Conservation (phyloP, 1,284 basidiomycete genomes). For the Fomes fomentarius region DNA sequence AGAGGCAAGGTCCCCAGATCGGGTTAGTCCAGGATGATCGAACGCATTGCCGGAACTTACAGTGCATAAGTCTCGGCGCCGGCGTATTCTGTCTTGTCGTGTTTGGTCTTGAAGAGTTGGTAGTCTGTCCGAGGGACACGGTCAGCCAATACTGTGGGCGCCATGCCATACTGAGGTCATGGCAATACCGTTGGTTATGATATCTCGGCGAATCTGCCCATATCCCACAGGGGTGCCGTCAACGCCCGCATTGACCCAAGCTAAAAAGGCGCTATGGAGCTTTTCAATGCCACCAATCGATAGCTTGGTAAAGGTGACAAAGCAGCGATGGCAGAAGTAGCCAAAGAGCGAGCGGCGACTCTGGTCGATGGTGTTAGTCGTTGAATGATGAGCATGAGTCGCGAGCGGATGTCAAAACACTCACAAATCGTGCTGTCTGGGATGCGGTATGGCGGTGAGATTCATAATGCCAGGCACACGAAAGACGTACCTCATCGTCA, state of each 20-base stretch:
- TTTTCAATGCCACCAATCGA: constrained; percentile 69
- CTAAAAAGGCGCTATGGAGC: constrained; percentile 63
- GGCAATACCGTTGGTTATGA: constrained; percentile 54
- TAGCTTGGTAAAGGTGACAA: constrained; percentile 71
- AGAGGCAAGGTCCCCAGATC: background rate
- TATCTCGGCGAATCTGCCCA: constrained; percentile 52
- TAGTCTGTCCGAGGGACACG: constrained; percentile 38
- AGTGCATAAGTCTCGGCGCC: constrained; percentile 59
- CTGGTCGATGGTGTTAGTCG: constrained; percentile 33
- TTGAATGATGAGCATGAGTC: no score
- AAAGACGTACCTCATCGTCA: constrained; percentile 31
- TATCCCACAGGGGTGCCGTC: constrained; percentile 35
- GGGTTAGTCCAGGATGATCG: background rate
- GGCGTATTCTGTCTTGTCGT: constrained; percentile 68
- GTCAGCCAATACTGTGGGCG: background rate
- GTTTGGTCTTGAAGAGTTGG: constrained; percentile 66
- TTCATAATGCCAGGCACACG: no score
- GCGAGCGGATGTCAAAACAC: constrained; percentile 3
- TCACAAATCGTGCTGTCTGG: constrained; percentile 27
- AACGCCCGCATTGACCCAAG: constrained; percentile 53
- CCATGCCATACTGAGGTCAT: background rate
- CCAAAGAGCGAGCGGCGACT: constrained; percentile 78
- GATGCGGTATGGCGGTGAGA: background rate
- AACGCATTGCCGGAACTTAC: constrained; percentile 42
- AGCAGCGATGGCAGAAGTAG: constrained; percentile 76